A percentile compares a stretch with the other conserved stretches of the same genome.
Evolutionary conservation across 129 eudicot species (phyloP).

Genomic region (Cynara cardunculus): DNA sequence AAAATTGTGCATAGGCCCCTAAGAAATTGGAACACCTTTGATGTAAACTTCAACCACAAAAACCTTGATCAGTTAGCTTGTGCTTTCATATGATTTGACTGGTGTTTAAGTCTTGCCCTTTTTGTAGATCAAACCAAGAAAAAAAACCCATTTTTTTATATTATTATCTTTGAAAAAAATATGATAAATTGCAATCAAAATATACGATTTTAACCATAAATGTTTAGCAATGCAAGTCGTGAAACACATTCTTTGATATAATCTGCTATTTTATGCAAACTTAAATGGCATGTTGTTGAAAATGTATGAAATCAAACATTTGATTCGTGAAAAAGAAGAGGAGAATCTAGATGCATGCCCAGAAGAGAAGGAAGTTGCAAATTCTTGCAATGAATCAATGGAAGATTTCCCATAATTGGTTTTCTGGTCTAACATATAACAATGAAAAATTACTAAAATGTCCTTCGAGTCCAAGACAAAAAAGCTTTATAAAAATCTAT

Average conservation of each 20-base stretch:
- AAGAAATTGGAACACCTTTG: slow-evolving; percentile 29
- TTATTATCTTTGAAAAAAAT: neutral
- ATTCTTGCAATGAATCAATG: slow-evolving; percentile 8
- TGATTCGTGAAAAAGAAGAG: neutral
- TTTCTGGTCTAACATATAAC: slow-evolving; percentile 3
- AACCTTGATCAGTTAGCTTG: slow-evolving; percentile 37
- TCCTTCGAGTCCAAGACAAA: slow-evolving; percentile 2
- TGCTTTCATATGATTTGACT: slow-evolving; percentile 41
- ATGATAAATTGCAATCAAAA: neutral
- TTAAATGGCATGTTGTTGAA: neutral
- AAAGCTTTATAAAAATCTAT: slow-evolving; percentile 13
- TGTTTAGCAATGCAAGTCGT: neutral
- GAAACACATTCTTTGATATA: neutral
- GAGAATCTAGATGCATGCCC: neutral
- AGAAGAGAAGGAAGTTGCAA: slow-evolving; percentile 11
- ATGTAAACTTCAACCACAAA: slow-evolving; percentile 38
- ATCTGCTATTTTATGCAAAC: neutral
- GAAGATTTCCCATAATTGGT: slow-evolving; percentile 10
- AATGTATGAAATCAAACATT: neutral
- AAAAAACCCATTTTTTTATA: neutral
- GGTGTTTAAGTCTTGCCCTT: slow-evolving; percentile 25
- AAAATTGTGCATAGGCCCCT: slow-evolving; percentile 25
- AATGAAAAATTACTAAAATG: slow-evolving; percentile 6
- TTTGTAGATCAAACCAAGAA: slow-evolving; percentile 15
- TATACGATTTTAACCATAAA: neutral